A percentile compares a stretch with the other conserved stretches of the same genome.
These are phyloP conservation scores for Colletotrichum phormii DNA, from an alignment of 2,329 filamentous ascomycete species.

Conservation along the genomic window DNA sequence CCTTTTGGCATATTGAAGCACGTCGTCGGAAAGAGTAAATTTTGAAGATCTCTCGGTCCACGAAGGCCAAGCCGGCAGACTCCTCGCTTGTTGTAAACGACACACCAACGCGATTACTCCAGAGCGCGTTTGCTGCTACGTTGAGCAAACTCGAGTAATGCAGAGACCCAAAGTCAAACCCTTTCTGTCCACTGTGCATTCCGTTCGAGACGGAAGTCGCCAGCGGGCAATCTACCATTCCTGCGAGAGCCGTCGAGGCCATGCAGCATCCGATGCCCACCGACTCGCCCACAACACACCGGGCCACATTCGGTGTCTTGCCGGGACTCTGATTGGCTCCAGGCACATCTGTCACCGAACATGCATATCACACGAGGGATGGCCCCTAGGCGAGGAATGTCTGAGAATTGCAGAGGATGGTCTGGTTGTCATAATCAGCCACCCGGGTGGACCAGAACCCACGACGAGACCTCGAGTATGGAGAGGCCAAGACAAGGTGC, in stretches of 20 bases:
- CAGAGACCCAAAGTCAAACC: constrained; percentile 27
- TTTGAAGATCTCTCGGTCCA: neutral
- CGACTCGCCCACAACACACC: constrained; percentile 20
- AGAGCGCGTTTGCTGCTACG: constrained; percentile 25
- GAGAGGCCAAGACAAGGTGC: constrained; percentile 33
- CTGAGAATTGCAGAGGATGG: constrained; percentile 34
- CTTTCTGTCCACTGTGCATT: constrained; percentile 19
- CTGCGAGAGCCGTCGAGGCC: constrained; percentile 30
- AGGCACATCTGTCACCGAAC: constrained; percentile 11
- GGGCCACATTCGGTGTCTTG: neutral
- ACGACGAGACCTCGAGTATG: constrained; percentile 24
- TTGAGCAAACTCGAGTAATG: constrained; percentile 27
- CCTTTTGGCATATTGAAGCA: neutral
- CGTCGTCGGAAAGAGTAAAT: neutral
- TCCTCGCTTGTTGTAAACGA: constrained; percentile 14
- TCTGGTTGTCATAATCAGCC: constrained; percentile 33
- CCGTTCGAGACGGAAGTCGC: constrained; percentile 10
- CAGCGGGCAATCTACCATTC: constrained; percentile 20
- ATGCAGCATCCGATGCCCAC: constrained; percentile 20
- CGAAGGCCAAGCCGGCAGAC: constrained; percentile 1
- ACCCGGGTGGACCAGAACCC: constrained; percentile 23
- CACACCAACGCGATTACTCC: constrained; percentile 25
- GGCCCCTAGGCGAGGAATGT: constrained; percentile 31
- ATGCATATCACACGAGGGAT: constrained; percentile 32
- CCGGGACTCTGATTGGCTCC: constrained; percentile 15